Conservation (phyloP, 2,329 filamentous ascomycete species). For the Clonostachys sp. region DNA sequence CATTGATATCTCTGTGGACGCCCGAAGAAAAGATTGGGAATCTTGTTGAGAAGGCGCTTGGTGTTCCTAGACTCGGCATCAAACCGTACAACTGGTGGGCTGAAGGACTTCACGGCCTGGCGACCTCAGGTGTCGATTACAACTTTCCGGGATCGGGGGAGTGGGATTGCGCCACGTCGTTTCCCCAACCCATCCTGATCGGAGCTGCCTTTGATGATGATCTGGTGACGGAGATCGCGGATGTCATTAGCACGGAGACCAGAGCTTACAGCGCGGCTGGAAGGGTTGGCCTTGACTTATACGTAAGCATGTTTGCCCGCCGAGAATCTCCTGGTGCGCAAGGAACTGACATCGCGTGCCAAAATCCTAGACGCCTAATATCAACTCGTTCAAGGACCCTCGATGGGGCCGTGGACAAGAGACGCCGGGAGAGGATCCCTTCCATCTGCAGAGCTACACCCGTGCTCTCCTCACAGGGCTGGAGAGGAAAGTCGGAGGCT, state of each 20-base stretch:
- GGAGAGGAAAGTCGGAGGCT: constrained; percentile 43
- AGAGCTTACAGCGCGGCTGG: constrained; percentile 59
- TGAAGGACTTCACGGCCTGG: constrained; percentile 59
- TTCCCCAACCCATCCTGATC: constrained; percentile 58
- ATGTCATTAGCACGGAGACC: constrained; percentile 52
- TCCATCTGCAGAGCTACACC: constrained; percentile 43
- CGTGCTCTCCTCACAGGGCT: constrained; percentile 21
- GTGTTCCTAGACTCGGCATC: too few relatives aligned
- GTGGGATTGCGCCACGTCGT: constrained; percentile 46
- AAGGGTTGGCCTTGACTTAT: constrained; percentile 28
- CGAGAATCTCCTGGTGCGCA: too few relatives aligned
- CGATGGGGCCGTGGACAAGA: constrained; percentile 56
- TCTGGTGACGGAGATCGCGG: constrained; percentile 50
- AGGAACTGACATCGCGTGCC: too few relatives aligned
- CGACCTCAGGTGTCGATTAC: constrained; percentile 46
- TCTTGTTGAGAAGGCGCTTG: constrained; percentile 20
- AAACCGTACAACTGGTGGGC: constrained; percentile 54
- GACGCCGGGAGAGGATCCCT: constrained; percentile 52
- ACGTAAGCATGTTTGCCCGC: too few relatives aligned
- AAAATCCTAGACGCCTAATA: constrained; percentile 49
- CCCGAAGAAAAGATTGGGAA: constrained; percentile 22
- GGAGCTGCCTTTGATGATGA: constrained; percentile 60
- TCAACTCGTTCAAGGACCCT: constrained; percentile 59
- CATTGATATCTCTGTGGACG: constrained; percentile 20
- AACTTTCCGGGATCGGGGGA: not conserved